Percentiles rank a stretch among this genome's conserved stretches.
phyloP scores from a whole-genome alignment of 2,329 filamentous ascomycete species.

The Alternaria triticimaculans region DNA sequence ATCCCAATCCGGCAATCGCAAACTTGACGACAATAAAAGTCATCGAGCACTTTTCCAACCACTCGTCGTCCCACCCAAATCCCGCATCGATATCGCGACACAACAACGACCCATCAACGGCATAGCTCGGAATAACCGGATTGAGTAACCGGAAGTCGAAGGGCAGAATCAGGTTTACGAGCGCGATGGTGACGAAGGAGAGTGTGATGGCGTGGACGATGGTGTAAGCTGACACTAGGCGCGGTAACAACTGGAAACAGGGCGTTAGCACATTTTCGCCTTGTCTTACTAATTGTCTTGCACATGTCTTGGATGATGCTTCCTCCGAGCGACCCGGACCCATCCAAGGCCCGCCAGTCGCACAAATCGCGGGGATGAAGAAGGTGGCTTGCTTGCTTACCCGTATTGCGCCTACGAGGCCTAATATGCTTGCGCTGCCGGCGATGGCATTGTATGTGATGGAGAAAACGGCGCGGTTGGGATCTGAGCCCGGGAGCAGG shows the following conservation, averaged over 20 bases:
- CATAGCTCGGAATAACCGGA: slow-evolving; percentile 30
- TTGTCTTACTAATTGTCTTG: not conserved
- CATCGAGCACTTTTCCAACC: slow-evolving; percentile 37
- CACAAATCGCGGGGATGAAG: not conserved
- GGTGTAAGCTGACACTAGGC: slow-evolving; percentile 36
- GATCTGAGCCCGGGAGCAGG: slow-evolving; percentile 27
- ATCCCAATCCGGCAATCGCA: slow-evolving; percentile 26
- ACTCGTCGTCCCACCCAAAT: slow-evolving; percentile 37
- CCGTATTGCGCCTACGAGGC: slow-evolving; percentile 53
- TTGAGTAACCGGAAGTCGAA: slow-evolving; percentile 24
- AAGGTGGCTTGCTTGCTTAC: slow-evolving; percentile 36
- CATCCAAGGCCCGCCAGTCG: not conserved
- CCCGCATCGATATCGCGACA: slow-evolving; percentile 38
- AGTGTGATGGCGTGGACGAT: slow-evolving; percentile 35
- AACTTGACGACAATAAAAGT: slow-evolving; percentile 33
- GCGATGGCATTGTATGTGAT: slow-evolving; percentile 51
- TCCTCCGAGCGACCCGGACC: not conserved
- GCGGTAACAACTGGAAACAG: slow-evolving; percentile 26
- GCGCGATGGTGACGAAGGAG: slow-evolving; percentile 34
- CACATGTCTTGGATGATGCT: not conserved
- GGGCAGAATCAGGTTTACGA: slow-evolving; percentile 34
- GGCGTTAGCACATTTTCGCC: slow-evolving; percentile 17
- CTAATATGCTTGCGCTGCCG: slow-evolving; percentile 49
- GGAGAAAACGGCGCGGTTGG: slow-evolving; percentile 42
- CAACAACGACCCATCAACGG: slow-evolving; percentile 28